A percentile compares a stretch with the other conserved stretches of the same genome.
These are phyloP conservation scores for Penicillium ucsense DNA, from an alignment of 495 filamentous ascomycete species.

Conservation along the genomic window DNA sequence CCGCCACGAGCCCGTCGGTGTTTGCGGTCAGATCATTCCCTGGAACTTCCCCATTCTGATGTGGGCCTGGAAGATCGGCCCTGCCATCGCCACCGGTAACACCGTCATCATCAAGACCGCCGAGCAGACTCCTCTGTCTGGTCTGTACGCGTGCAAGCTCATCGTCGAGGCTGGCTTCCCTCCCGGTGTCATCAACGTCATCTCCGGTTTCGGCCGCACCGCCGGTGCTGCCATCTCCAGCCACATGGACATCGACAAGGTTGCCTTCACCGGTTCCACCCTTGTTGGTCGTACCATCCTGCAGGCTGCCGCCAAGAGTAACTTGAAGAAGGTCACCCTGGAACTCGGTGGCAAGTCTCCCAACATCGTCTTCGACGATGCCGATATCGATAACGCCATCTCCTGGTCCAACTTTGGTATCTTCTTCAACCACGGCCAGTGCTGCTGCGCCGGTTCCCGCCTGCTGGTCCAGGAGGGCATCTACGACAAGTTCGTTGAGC, in stretches of 20 bases:
- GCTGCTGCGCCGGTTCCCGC: constrained; percentile 94
- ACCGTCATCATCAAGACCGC: constrained; percentile 86
- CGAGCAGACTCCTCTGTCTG: constrained; percentile 92
- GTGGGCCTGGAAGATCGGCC: constrained; percentile 97
- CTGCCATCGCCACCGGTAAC: constrained; percentile 85
- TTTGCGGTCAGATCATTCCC: constrained; percentile 91
- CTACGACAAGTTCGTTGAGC: constrained; percentile 85
- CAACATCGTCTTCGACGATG: constrained; percentile 95
- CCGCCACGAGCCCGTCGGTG: constrained; percentile 82
- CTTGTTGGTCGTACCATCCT: constrained; percentile 84
- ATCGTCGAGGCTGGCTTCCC: constrained; percentile 96
- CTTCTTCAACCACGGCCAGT: constrained; percentile 98
- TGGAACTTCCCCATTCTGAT: constrained; percentile 99
- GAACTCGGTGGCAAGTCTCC: constrained; percentile 97
- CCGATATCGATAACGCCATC: constrained; percentile 91
- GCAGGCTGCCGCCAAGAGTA: constrained; percentile 89
- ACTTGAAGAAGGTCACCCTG: constrained; percentile 98
- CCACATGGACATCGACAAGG: constrained; percentile 98
- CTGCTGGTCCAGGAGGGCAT: constrained; percentile 93
- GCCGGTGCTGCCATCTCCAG: constrained; percentile 86
- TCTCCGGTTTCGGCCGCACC: constrained; percentile 83
- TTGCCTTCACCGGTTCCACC: constrained; percentile 96
- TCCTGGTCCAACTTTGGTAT: constrained; percentile 98
- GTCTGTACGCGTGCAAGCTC: constrained; percentile 66
- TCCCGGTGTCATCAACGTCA: constrained; percentile 87